Conservation (phyloP, 2,329 filamentous ascomycete genomes). For the Aurifilum marmelostoma region DNA sequence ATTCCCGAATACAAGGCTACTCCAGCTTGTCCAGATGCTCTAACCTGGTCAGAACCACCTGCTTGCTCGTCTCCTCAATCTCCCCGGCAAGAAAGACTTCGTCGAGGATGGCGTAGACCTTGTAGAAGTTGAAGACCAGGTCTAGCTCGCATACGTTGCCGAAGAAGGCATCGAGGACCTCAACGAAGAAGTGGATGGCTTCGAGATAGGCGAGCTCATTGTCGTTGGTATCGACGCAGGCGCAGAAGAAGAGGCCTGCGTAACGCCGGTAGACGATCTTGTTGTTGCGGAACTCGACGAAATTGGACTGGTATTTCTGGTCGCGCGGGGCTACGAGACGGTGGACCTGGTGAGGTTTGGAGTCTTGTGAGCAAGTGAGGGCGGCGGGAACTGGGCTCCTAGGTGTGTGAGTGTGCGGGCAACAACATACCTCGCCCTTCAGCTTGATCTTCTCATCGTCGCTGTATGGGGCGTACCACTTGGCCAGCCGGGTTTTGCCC, state of each 20-base stretch:
- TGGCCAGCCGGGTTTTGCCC: conserved; percentile 96
- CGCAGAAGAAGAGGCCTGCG: conserved; percentile 98
- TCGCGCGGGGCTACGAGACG: conserved; percentile 96
- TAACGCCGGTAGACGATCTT: conserved; percentile 98
- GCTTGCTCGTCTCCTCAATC: conserved; percentile 98
- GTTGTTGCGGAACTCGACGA: conserved; percentile 93
- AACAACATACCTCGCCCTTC: conserved; percentile 79
- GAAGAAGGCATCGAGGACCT: conserved; percentile 98
- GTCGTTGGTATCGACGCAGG: conserved; percentile 97
- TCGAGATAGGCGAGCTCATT: conserved; percentile 97
- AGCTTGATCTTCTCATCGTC: conserved; percentile 99
- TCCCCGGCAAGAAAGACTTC: conserved; percentile 97
- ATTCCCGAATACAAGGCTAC: conserved; percentile 45
- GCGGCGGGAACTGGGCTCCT: background rate
- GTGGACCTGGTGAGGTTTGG: conserved; percentile 67
- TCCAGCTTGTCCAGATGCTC: conserved; percentile 97
- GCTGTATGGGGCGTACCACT: conserved; percentile 98
- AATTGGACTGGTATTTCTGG: conserved; percentile 99
- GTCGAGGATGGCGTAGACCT: conserved; percentile 96
- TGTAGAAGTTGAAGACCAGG: conserved; percentile 80
- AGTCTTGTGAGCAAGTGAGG: background rate
- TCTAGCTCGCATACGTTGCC: conserved; percentile 99
- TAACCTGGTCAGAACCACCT: conserved; percentile 90
- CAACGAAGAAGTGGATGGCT: conserved; percentile 99
- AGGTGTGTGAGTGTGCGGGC: background rate